Percentiles rank a stretch among this genome's conserved stretches.
phyloP scores from a whole-genome alignment of 495 filamentous ascomycete species.

The Aspergillus incahuasiensis region DNA sequence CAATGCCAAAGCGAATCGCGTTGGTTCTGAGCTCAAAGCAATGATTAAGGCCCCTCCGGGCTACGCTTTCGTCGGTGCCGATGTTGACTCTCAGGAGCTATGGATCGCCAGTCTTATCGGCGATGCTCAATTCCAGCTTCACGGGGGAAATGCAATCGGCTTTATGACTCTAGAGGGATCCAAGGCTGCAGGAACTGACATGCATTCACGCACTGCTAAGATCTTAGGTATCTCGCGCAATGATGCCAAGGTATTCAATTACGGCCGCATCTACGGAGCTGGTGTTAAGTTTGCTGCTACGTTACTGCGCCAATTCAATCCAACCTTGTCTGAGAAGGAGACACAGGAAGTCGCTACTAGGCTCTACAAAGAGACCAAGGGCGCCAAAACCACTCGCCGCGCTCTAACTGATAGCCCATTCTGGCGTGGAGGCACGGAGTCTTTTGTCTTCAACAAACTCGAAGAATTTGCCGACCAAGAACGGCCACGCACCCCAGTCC shows the following conservation, averaged over 20 bases:
- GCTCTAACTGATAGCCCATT: constrained; percentile 68
- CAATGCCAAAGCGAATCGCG: constrained; percentile 91
- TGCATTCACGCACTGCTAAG: constrained; percentile 88
- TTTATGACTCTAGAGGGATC: constrained; percentile 99
- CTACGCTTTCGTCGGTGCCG: constrained; percentile 90
- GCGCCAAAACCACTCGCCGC: constrained; percentile 68
- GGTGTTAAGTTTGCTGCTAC: constrained; percentile 90
- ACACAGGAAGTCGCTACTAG: constrained; percentile 70
- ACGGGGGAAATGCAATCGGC: constrained; percentile 93
- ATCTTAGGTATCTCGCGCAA: constrained; percentile 93
- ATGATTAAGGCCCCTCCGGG: constrained; percentile 92
- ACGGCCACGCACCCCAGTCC: constrained; percentile 79
- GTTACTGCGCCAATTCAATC: constrained; percentile 89
- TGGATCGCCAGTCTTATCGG: constrained; percentile 97
- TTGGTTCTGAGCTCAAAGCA: constrained; percentile 94
- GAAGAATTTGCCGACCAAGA: constrained; percentile 98
- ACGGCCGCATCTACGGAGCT: constrained; percentile 95
- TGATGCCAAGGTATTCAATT: constrained; percentile 97
- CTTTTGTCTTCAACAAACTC: constrained; percentile 94
- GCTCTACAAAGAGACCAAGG: constrained; percentile 87
- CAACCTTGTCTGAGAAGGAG: constrained; percentile 67
- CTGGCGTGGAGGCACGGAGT: constrained; percentile 96
- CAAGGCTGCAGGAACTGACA: constrained; percentile 86
- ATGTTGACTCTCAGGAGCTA: constrained; percentile 97
- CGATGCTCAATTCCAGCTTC: constrained; percentile 87